Conservation (phyloP, 2,329 filamentous ascomycete genomes). For the Pochonia chlamydosporia region DNA sequence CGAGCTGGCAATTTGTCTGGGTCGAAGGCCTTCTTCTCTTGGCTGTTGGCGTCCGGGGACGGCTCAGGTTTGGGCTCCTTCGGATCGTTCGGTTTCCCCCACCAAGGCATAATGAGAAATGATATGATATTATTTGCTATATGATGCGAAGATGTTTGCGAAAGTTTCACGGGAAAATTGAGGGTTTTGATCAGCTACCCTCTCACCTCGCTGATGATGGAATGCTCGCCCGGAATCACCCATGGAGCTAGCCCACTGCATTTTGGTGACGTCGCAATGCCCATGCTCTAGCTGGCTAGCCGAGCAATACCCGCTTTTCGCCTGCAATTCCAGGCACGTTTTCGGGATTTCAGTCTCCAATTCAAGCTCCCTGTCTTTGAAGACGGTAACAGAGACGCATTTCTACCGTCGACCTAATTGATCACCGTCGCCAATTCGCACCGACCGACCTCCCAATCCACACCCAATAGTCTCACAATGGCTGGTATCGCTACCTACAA, state of each 20-base stretch:
- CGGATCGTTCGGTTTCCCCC: slow-evolving; percentile 31
- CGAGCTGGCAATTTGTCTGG: slow-evolving; percentile 40
- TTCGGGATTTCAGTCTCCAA: slow-evolving; percentile 17
- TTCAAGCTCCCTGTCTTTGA: slow-evolving; percentile 11
- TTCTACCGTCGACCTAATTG: slow-evolving; percentile 21
- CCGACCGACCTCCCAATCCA: slow-evolving; percentile 14
- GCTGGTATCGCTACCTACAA: slow-evolving; percentile 41
- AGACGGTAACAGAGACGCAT: slow-evolving; percentile 16
- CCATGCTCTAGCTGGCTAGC: slow-evolving; percentile 7
- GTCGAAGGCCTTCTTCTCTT: slow-evolving; percentile 29
- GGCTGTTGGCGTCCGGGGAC: slow-evolving; percentile 7
- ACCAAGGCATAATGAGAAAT: slow-evolving; percentile 32
- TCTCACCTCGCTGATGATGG: background rate
- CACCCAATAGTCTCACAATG: slow-evolving; percentile 24
- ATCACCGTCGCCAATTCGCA: slow-evolving; percentile 7
- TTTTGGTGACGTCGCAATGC: slow-evolving; percentile 1
- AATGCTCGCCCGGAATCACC: background rate
- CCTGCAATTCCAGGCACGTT: slow-evolving; percentile 28
- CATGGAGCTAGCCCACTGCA: background rate
- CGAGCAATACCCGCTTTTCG: slow-evolving; percentile 26
- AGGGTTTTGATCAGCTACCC: no score
- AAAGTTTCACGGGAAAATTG: background rate
- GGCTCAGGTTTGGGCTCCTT: slow-evolving; percentile 20
- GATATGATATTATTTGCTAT: background rate
- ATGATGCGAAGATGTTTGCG: no score